phyloP scores from a whole-genome alignment of 352 stramenopile genomes.

The Pythium angustatum region DNA sequence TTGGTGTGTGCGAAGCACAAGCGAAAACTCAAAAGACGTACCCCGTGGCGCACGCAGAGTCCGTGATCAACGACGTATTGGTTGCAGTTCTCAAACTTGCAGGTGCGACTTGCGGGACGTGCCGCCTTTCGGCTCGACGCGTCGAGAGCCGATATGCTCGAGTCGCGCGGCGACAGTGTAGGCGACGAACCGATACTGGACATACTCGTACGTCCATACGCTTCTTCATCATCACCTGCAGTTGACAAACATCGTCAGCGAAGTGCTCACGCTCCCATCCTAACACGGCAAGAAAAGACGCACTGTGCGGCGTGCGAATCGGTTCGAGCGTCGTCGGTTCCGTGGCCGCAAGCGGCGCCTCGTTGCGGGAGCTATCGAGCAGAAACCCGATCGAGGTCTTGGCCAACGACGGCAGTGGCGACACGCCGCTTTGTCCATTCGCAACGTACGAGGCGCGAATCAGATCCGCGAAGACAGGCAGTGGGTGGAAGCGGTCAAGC shows the following conservation, averaged over 20 bases:
- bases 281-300: neutral
- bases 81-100: slow-evolving; percentile 64
- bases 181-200: slow-evolving; percentile 2
- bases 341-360: neutral
- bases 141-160: neutral
- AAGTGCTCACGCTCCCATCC: too few species aligned
- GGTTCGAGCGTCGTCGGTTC: slow-evolving; percentile 12
- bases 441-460: slow-evolving; percentile 24
- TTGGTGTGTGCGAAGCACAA: too few species aligned
- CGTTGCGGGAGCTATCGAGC: slow-evolving; percentile 42
- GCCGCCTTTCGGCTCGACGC: slow-evolving; percentile 17
- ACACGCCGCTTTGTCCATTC: slow-evolving; percentile 7
- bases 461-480: slow-evolving; percentile 27
- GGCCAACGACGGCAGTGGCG: slow-evolving; percentile 14
- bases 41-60: slow-evolving; percentile 67
- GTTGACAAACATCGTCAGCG: too few species aligned
- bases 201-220: slow-evolving; percentile 3
- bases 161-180: slow-evolving; percentile 11
- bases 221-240: slow-evolving; percentile 14
- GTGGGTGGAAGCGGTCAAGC: neutral
- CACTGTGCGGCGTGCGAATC: slow-evolving; percentile 9
- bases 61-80: slow-evolving; percentile 76
- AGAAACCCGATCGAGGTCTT: slow-evolving; percentile 74
- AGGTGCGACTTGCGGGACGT: slow-evolving; percentile 55
- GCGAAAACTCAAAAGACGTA: slow-evolving; percentile 36